phyloP scores from a whole-genome alignment of 345 rosid genomes.

The Raphanus raphanistrum region DNA sequence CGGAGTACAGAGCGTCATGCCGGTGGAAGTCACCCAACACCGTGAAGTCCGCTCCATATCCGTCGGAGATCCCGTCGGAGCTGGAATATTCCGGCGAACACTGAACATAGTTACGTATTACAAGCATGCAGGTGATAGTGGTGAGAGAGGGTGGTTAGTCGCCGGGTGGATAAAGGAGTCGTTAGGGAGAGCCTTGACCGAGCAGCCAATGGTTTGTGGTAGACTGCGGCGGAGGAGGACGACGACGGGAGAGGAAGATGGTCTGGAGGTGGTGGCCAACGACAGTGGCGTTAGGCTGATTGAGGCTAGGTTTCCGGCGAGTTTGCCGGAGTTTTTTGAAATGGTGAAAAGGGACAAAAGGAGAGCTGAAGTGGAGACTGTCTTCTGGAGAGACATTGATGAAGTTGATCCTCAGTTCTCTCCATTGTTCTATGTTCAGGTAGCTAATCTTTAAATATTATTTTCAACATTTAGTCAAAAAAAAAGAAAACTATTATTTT shows the following conservation, averaged over 20 bases:
- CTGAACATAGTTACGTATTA: constrained; percentile 56
- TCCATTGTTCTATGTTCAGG: constrained; percentile 80
- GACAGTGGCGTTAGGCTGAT: constrained; percentile 69
- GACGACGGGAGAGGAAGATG: constrained; percentile 29
- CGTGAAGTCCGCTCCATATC: constrained; percentile 46
- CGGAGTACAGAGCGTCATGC: constrained; percentile 54
- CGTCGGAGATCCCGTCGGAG: constrained; percentile 34
- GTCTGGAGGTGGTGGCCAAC: constrained; percentile 68
- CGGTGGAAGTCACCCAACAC: constrained; percentile 54
- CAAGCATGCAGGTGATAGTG: constrained; percentile 36
- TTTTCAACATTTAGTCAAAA: too few relatives aligned
- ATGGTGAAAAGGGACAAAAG: constrained; percentile 37
- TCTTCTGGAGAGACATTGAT: constrained; percentile 78
- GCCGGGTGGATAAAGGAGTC: constrained; percentile 86
- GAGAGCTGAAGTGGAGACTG: constrained; percentile 55
- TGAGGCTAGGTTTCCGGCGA: constrained; percentile 51
- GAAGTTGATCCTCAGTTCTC: constrained; percentile 60
- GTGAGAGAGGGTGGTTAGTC: constrained; percentile 56
- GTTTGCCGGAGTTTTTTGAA: constrained; percentile 56
- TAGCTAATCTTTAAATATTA: not conserved
- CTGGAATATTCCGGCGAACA: constrained; percentile 47
- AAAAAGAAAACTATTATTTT: too few relatives aligned
- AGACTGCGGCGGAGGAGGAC: constrained; percentile 45
- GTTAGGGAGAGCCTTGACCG: constrained; percentile 51
- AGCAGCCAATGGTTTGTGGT: constrained; percentile 64